Evolutionary conservation across 257 asterid genomes (phyloP), one percentile per base, ranked within the genome.

Genomic region (Solanum pennellii): DNA sequence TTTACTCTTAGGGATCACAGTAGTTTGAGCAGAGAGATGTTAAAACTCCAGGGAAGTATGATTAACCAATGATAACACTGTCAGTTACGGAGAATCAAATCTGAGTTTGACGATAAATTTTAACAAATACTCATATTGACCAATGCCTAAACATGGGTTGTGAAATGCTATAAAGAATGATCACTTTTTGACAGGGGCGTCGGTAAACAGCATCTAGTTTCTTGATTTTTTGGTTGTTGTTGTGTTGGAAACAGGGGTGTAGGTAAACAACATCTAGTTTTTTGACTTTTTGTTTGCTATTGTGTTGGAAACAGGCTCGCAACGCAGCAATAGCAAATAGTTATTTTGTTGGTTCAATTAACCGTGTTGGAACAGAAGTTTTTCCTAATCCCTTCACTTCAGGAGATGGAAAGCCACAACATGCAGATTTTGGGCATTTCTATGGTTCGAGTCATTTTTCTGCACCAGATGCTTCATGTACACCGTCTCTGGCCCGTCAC

Each of bases 261-360:
- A 2, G 37, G 62, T 45, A 13, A 45, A 27, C 66, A 47, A 2
- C 42, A 15, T 80, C 10, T 47, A 27, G 42, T 47, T 45, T 80
- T 25, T 80, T 80, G 66, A 47, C 13, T 27, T 45, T 77, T 79
- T 29, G 9, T 80, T 80, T 85, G 83, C 27, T 80, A 80, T 86
- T 92, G 86, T 77, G 62, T 44, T 77, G 83, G 83, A 47, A 47
- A 45, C 96, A 96, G 98, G 99, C 98, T 44, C 98, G 99, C 15
- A 96, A 96, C 74, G 99, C 98, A 87, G 98, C 99, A 74, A 96
- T 96, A 90, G 98, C 98, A 60, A 96, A 96, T 69, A 95, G 96
- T 90, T 96, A 96, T 89, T 96, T 89, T 47, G 98, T 96, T 20
- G 94, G 98, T 86, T 93, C 99, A 42, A 94, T 96, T 83, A 96